These are phyloP conservation scores for Yamadazyma dendronema DNA, from an alignment of 1,139 yeast species.

Conservation along the genomic window DNA sequence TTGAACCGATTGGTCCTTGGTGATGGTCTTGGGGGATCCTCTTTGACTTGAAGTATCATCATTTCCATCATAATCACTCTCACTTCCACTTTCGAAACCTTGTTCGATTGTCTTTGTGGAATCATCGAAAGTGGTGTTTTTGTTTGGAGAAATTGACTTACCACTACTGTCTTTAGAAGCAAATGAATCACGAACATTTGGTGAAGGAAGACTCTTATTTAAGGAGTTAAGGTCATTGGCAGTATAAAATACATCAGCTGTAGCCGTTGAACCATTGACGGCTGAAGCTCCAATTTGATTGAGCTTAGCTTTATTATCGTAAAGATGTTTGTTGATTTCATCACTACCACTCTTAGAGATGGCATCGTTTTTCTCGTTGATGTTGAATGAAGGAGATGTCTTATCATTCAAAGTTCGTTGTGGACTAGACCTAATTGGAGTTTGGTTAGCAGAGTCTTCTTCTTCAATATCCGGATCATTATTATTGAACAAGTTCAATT, in stretches of 20 bases:
- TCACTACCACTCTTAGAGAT: slow-evolving; percentile 17
- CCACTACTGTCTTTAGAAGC: slow-evolving; percentile 11
- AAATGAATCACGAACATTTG: slow-evolving; percentile 13
- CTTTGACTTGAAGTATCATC: slow-evolving; percentile 17
- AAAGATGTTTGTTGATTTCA: slow-evolving; percentile 14
- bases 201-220: slow-evolving; percentile 13
- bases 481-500: slow-evolving; percentile 35
- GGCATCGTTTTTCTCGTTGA: slow-evolving; percentile 10
- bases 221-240: slow-evolving; percentile 32
- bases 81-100: slow-evolving; percentile 10
- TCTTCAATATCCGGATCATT: slow-evolving; percentile 13
- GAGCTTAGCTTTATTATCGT: slow-evolving; percentile 17
- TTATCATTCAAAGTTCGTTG: slow-evolving; percentile 5
- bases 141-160: not conserved
- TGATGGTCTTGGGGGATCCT: slow-evolving; percentile 19
- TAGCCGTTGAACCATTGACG: slow-evolving; percentile 15
- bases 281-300: slow-evolving; percentile 23
- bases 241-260: slow-evolving; percentile 36
- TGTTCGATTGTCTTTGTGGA: slow-evolving; percentile 6
- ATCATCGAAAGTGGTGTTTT: slow-evolving; percentile 11
- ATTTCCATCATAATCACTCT: slow-evolving; percentile 12
- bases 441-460: slow-evolving; percentile 10
- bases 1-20: slow-evolving; percentile 20
- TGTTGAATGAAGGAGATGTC: slow-evolving; percentile 17
- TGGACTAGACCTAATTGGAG: slow-evolving; percentile 6